Conservation (phyloP, 2,329 filamentous ascomycete species). For the Penicillium janthinellum region DNA sequence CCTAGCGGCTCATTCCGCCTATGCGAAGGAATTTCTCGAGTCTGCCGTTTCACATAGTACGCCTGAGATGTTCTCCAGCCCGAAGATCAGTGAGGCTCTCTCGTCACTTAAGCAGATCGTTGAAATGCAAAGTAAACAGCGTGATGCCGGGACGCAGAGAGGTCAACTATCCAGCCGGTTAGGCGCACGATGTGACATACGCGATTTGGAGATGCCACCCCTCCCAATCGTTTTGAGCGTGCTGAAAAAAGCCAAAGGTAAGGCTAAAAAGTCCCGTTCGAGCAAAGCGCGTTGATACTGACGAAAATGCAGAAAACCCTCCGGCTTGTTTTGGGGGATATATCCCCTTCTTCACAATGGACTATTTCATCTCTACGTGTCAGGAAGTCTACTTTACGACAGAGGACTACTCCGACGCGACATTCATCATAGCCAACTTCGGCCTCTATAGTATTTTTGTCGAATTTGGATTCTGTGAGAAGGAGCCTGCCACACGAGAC, state of each 20-base stretch:
- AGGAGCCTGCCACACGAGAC: constrained; percentile 22
- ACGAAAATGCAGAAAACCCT: constrained; percentile 22
- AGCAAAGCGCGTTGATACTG: not conserved
- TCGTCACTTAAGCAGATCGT: constrained; percentile 44
- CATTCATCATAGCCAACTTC: constrained; percentile 44
- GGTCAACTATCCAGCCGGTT: constrained; percentile 28
- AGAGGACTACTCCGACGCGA: constrained; percentile 44
- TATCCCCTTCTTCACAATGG: constrained; percentile 37
- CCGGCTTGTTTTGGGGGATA: constrained; percentile 29
- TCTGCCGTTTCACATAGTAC: constrained; percentile 42
- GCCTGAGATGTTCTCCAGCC: constrained; percentile 36
- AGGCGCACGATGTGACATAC: constrained; percentile 32
- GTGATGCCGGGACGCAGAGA: constrained; percentile 27
- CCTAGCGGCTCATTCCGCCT: constrained; percentile 51
- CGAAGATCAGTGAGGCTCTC: constrained; percentile 43
- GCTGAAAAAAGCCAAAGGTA: constrained; percentile 40
- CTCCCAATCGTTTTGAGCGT: constrained; percentile 36
- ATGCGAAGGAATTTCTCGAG: constrained; percentile 49
- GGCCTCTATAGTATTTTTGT: constrained; percentile 43
- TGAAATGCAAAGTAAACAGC: constrained; percentile 36
- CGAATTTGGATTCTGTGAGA: constrained; percentile 30
- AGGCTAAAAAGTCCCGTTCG: not conserved
- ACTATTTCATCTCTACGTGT: constrained; percentile 42
- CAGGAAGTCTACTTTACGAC: constrained; percentile 48
- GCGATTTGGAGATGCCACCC: constrained; percentile 41